Evolutionary conservation across 2,329 filamentous ascomycete species (phyloP).

Genomic region (Thielaviopsis ethacetica): DNA sequence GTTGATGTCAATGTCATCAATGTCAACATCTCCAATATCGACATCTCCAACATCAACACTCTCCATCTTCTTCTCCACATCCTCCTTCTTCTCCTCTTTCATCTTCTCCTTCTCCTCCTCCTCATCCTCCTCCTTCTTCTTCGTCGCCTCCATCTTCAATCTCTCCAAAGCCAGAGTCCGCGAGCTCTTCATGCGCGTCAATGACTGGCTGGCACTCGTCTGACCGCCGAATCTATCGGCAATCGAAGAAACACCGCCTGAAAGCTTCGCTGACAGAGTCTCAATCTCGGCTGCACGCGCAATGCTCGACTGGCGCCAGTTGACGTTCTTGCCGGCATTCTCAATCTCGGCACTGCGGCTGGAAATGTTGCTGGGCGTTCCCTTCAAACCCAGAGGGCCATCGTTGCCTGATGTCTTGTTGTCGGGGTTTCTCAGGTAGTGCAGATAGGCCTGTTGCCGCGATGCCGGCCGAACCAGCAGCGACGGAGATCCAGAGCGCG

Average conservation of each 20-base stretch:
- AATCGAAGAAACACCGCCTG: slow-evolving; percentile 20
- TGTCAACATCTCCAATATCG: no score
- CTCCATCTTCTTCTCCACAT: background rate
- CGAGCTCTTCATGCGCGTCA: background rate
- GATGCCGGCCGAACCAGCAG: slow-evolving; percentile 1
- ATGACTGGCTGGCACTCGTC: background rate
- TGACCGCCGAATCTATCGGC: slow-evolving; percentile 20
- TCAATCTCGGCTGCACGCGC: slow-evolving; percentile 12
- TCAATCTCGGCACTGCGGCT: slow-evolving; percentile 9
- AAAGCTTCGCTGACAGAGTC: slow-evolving; percentile 16
- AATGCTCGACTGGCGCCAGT: slow-evolving; percentile 5
- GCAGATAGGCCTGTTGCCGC: slow-evolving; percentile 3
- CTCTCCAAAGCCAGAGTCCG: slow-evolving; percentile 1
- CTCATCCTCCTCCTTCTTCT: background rate
- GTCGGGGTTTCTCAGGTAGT: slow-evolving; percentile 4
- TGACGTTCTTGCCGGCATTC: slow-evolving; percentile 1
- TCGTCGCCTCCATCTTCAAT: background rate
- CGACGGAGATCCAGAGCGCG: slow-evolving; percentile 1
- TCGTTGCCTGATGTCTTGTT: background rate
- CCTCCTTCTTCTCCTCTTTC: background rate
- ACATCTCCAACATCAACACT: background rate
- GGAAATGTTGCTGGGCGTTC: slow-evolving; percentile 3
- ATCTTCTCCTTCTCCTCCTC: background rate
- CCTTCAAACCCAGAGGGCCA: background rate
- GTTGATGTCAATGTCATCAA: no score